A percentile compares a stretch with the other conserved stretches of the same genome.
Conservation (phyloP, 2,329 filamentous ascomycete species). For the Phaeosphaeria sp. region DNA sequence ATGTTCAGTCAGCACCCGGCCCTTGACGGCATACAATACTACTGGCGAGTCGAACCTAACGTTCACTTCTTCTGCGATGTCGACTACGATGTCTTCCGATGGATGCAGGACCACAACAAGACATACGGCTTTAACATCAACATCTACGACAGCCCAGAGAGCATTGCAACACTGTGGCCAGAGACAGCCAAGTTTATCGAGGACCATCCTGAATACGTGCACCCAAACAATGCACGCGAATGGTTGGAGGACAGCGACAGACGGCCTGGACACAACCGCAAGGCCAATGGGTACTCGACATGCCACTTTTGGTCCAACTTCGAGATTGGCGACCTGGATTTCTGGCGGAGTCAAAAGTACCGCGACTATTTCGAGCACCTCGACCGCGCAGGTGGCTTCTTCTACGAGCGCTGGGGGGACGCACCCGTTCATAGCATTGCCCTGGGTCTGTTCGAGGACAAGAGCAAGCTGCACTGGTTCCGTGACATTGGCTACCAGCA, state of each 20-base stretch:
- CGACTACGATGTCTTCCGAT: conserved; percentile 97
- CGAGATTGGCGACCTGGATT: conserved; percentile 90
- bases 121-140: conserved; percentile 99
- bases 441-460: conserved; percentile 88
- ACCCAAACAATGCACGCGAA: conserved; percentile 81
- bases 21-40: conserved; percentile 81
- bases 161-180: conserved; percentile 90
- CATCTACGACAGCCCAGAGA: conserved; percentile 89
- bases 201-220: conserved; percentile 79
- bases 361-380: conserved; percentile 97
- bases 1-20: conserved; percentile 97
- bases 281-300: conserved; percentile 92
- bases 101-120: conserved; percentile 98
- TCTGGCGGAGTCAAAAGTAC: conserved; percentile 90
- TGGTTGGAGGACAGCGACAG: conserved; percentile 83
- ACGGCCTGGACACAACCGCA: conserved; percentile 78
- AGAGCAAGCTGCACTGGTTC: conserved; percentile 95
- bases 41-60: conserved; percentile 98
- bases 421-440: conserved; percentile 96
- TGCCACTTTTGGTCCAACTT: conserved; percentile 99
- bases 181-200: conserved; percentile 90
- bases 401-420: conserved; percentile 98
- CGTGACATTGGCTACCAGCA: conserved; percentile 99
- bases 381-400: conserved; percentile 93
- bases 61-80: conserved; percentile 99